Evolutionary conservation across 306 rosid species (phyloP).

Genomic region (Casuarina equisetifolia): DNA sequence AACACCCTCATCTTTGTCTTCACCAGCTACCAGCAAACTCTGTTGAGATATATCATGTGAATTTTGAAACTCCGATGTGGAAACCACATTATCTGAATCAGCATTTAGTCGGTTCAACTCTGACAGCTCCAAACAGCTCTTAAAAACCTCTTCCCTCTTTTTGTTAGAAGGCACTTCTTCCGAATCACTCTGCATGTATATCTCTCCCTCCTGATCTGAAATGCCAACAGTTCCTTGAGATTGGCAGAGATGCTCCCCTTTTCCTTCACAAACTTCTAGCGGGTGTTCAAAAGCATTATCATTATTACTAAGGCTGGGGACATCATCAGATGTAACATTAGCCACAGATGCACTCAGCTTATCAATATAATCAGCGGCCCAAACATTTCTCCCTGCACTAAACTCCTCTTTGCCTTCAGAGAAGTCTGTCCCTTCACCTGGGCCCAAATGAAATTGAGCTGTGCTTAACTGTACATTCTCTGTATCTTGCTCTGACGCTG

Average conservation of each 20-base stretch:
- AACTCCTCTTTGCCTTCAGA: slow-evolving; percentile 67
- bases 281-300: slow-evolving; percentile 24
- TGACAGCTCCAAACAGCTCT: slow-evolving; percentile 65
- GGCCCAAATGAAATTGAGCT: slow-evolving; percentile 91
- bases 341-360: slow-evolving; percentile 46
- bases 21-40: slow-evolving; percentile 28
- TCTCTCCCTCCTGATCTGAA: slow-evolving; percentile 37
- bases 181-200: slow-evolving; percentile 33
- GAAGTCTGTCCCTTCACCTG: slow-evolving; percentile 70
- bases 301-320: slow-evolving; percentile 15
- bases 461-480: slow-evolving; percentile 72
- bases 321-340: slow-evolving; percentile 28
- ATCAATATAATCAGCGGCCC: slow-evolving; percentile 72
- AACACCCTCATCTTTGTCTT: slow-evolving; percentile 31
- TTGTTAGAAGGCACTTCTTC: slow-evolving; percentile 36
- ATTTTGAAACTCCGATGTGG: slow-evolving; percentile 31
- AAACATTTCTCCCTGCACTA: slow-evolving; percentile 52
- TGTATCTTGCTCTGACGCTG: slow-evolving; percentile 60
- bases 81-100: slow-evolving; percentile 29
- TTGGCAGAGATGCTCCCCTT: slow-evolving; percentile 37
- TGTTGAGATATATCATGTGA: slow-evolving; percentile 30
- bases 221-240: slow-evolving; percentile 33
- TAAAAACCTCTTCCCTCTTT: slow-evolving; percentile 39
- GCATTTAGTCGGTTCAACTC: slow-evolving; percentile 35
- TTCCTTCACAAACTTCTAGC: slow-evolving; percentile 47